Evolutionary conservation across 768 basidiomycete genomes (phyloP), one percentile per base, ranked within the genome.

Genomic region (Suillus subalutaceus): DNA sequence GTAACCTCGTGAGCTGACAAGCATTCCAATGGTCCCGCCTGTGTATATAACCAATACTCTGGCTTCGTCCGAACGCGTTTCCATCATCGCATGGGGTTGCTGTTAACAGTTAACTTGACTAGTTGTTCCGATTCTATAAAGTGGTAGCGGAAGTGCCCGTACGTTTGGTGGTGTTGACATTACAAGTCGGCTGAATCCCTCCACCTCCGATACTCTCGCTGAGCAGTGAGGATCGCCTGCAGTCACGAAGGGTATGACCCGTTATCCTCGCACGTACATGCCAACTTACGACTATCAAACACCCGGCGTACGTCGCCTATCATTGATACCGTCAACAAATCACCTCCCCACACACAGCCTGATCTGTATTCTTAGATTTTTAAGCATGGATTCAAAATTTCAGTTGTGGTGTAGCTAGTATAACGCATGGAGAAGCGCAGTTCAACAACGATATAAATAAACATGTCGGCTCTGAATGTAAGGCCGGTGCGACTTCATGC

Each of bases 11-110:
- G 88, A 81, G 41, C 90, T 88, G 43, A 91, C 84, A 55, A 94
- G 88, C 92, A 94, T 94, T 20, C 92, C 93, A 69, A 96, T 94
- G 0, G 94, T 96, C 18, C 94, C 94, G 73, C 86, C 94, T 43
- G 94, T 95, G 80, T 95, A 95, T 37, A 96, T 90, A 66, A 96
- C 83, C 62, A 95, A 88, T n/a, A 96, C 92, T 63, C 86, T 84
- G 13, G 92, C 88, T 72, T 95, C 93, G 68, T 91, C 87, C 23
- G 85, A 76, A 61, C 77, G 77, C 18, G 79, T 68, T 67, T 88
- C 86, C 89, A 90, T 87, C 44, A 50, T 64, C 5, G 57, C 37
- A 48, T 8, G 30, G 16, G 32, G 30, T 55, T 9, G 53, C 4
- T 9, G 15, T 53, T 15, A 26, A 26, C 26, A 26, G 26, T 26